Base-by-base conservation (phyloP, 257 asterid species). In the Penstemon davidsonii region DNA sequence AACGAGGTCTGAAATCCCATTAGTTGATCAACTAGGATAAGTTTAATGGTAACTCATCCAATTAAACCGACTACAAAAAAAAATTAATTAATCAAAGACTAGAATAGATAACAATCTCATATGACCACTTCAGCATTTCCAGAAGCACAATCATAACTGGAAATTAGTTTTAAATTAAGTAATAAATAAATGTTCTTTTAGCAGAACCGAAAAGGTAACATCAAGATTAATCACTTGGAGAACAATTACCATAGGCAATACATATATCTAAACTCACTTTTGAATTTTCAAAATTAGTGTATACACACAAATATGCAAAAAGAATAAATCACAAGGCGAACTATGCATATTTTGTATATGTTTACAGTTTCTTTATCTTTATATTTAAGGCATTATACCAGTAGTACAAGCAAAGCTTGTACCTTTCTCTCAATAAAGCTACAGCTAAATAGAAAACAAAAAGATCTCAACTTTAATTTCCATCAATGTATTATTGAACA, bases 1-100 rank as follows among this genome's bases (percentile, higher is more conserved):
- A 78, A 38, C 12, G 63, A 56, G 47, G 73, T 72, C 67, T 6
- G 79, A 49, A 77, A 77, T 68, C 71, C 90, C 99, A 89, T 91
- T 40, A 49, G 59, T 54, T 41, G 73, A 74, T 76, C 70, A 62
- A 51, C 76, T 59, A 55, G 60, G 56, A 55, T 63, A 54, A 74
- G 73, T 70, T 72, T 70, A 66, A 62, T 56, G 37, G 73, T 55
- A 10, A 74, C 70, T 69, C 81, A n/a, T 50, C 75, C 69, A 56
- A 54, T 62, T 75, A 25, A 25, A 25, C 33, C 2, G 33, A 25
- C 66, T 62, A 75, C 67, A 52, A 39, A 60, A 74, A 15, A 33
- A 36, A 40, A 58, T 7, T 33, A 62, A 33, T 57, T 66, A 64
- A 57, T 13, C 38, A 59, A 42, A 45, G 19, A 63, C 8, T 42